Percentiles rank a stretch among this genome's conserved stretches.
Conservation (phyloP, 148 eudicot species). For the Mesembryanthemum crystallinum region DNA sequence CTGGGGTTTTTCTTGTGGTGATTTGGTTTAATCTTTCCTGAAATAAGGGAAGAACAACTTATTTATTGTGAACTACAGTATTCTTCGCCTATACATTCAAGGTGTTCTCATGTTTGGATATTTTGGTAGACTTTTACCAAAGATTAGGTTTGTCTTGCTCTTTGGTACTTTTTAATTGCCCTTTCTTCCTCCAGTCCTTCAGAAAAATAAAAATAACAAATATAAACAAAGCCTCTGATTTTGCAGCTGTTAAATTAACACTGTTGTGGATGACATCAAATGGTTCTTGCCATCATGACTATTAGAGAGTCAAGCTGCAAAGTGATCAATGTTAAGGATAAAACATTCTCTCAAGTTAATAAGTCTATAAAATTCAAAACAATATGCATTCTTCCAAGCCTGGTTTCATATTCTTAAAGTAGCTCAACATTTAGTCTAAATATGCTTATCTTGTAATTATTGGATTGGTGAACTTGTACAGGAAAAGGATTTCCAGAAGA, state of each 20-base stretch:
- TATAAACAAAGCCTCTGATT: too few species aligned
- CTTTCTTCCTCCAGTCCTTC: background rate
- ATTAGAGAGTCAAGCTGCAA: background rate
- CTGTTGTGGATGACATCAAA: background rate
- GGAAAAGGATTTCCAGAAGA: conserved; percentile 58
- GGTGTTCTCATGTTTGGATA: too few species aligned
- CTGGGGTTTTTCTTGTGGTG: too few species aligned
- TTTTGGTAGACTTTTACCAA: too few species aligned
- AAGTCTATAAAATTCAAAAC: background rate
- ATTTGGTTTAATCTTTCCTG: too few species aligned
- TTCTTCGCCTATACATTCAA: too few species aligned
- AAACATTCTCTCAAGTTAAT: background rate
- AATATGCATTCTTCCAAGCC: background rate
- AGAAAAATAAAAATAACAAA: too few species aligned
- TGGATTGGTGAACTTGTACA: conserved; percentile 26
- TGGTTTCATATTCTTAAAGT: background rate
- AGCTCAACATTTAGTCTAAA: background rate
- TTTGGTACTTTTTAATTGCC: background rate
- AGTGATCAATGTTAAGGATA: background rate
- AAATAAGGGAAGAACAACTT: too few species aligned
- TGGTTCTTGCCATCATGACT: background rate
- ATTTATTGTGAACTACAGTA: too few species aligned
- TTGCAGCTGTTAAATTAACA: background rate
- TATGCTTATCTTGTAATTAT: background rate
- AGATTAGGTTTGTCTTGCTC: too few species aligned